Evolutionary conservation across 2,329 filamentous ascomycete species (phyloP), one percentile per base, ranked within the genome.

Genomic region (Neofusicoccum kwambonambiense): DNA sequence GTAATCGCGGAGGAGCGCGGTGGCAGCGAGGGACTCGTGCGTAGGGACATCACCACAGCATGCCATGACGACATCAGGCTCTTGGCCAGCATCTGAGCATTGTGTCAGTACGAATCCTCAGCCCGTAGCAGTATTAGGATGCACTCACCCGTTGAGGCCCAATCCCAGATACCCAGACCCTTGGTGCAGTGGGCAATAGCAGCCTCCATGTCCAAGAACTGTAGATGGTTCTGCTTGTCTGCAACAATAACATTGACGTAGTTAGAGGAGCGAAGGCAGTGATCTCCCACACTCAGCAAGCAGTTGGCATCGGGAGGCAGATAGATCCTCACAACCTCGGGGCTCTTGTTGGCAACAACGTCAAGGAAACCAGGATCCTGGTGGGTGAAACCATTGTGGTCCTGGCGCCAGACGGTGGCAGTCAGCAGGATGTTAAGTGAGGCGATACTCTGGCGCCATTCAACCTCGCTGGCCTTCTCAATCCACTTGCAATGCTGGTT

Each of bases 401-500:
- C 90, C 79, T 93, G 90, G 71, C 90, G 82, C 90, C 90, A 93
- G 65, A 93, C 90, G 7, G 91, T 90, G 1, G 89, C 87, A 1
- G 90, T 93, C 62, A 93, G 83, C 13, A 93, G 84, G 69, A 93
- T 92, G 79, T 93, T 93, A 70, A 93, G 85, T 0, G 90, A 92
- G 8, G 90, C 84, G 11, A 93, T 80, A 75, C 89, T 89, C 70
- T 82, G 85, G 60, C 90, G 87, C 90, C 90, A 93, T 71, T 90
- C 87, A 19, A 93, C 88, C 72, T 93, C 90, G n/a, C 88, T 80
- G 69, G 87, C 90, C 79, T 93, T 93, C 76, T 93, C 90, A 58
- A 93, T 84, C 90, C 90, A 93, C 76, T 93, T 93, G 81, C 89
- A 92, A 78, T 93, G 90, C 79, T 92, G 90, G 75, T 92, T 92